Conservation (phyloP, 2,329 filamentous ascomycete species). For the Cladosporium colombiae region DNA sequence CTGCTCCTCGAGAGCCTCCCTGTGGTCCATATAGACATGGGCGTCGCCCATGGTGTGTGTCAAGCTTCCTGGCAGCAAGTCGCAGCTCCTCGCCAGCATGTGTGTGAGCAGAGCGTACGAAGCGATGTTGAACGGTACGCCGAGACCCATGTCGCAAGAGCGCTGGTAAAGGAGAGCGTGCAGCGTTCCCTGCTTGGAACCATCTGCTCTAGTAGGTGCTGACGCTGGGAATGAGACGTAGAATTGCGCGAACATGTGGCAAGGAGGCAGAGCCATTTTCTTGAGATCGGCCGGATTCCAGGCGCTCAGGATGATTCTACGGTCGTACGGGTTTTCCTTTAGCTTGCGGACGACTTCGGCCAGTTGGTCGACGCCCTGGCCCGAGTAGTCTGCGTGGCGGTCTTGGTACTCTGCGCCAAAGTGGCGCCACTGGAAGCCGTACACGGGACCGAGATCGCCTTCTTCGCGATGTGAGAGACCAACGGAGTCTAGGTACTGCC, state of each 20-base stretch:
- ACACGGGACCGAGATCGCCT: slow-evolving; percentile 91
- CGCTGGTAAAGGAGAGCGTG: slow-evolving; percentile 92
- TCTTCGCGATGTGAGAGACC: slow-evolving; percentile 79
- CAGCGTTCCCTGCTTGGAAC: slow-evolving; percentile 63
- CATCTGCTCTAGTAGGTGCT: slow-evolving; percentile 32
- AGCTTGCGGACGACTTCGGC: slow-evolving; percentile 88
- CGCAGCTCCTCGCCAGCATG: slow-evolving; percentile 87
- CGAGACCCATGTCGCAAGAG: slow-evolving; percentile 94
- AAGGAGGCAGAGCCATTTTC: slow-evolving; percentile 90
- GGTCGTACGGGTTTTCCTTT: slow-evolving; percentile 79
- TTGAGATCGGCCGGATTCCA: slow-evolving; percentile 89
- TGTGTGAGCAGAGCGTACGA: slow-evolving; percentile 91
- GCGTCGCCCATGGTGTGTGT: slow-evolving; percentile 97
- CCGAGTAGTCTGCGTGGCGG: slow-evolving; percentile 76
- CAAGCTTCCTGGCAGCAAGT: slow-evolving; percentile 80
- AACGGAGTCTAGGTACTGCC: slow-evolving; percentile 83
- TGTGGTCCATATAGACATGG: slow-evolving; percentile 93
- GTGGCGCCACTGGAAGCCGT: slow-evolving; percentile 98
- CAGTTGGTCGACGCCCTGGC: slow-evolving; percentile 89
- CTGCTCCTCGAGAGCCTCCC: slow-evolving; percentile 82
- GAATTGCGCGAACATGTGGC: slow-evolving; percentile 97
- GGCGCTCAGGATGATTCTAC: slow-evolving; percentile 84
- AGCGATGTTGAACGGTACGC: slow-evolving; percentile 97
- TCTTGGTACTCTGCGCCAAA: slow-evolving; percentile 91
- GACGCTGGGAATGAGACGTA: slow-evolving; percentile 73